Evolutionary conservation across 2,329 filamentous ascomycete species (phyloP).

Genomic region (Cytospora schulzeri): DNA sequence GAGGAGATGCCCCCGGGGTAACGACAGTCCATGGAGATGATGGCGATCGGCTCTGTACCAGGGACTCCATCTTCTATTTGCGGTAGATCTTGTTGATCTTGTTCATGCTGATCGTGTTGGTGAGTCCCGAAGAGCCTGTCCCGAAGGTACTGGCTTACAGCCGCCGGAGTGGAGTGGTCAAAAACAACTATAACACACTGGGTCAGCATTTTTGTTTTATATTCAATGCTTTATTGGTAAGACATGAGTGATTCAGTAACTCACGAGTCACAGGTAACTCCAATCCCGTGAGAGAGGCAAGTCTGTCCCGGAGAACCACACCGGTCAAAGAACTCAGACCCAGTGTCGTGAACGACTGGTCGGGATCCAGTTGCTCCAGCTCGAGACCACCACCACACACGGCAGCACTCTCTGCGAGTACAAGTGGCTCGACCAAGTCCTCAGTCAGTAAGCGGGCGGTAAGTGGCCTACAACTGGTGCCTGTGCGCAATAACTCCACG

Average conservation of each 20-base stretch:
- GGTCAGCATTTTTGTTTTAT: no score
- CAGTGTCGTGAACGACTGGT: background rate
- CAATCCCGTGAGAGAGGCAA: conserved; percentile 10
- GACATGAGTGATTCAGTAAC: no score
- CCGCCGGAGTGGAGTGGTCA: conserved; percentile 9
- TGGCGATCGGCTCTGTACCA: conserved; percentile 19
- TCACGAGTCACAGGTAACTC: background rate
- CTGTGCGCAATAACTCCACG: background rate
- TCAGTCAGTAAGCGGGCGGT: conserved; percentile 2
- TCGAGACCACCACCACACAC: background rate
- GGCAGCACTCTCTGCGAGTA: background rate
- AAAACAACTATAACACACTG: no score
- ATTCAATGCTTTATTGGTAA: no score
- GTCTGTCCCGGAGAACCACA: conserved; percentile 10
- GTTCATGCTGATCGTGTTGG: background rate
- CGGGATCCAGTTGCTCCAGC: background rate
- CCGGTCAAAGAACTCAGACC: conserved; percentile 8
- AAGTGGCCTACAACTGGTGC: background rate
- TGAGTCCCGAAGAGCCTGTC: background rate
- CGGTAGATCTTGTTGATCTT: background rate
- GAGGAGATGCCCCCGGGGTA: conserved; percentile 17
- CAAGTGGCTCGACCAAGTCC: conserved; percentile 5
- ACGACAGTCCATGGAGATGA: conserved; percentile 18
- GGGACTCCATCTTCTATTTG: background rate
- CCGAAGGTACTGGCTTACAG: background rate